Base-by-base conservation (phyloP, 176 grass and related monocot species). In the Secale cereale region DNA sequence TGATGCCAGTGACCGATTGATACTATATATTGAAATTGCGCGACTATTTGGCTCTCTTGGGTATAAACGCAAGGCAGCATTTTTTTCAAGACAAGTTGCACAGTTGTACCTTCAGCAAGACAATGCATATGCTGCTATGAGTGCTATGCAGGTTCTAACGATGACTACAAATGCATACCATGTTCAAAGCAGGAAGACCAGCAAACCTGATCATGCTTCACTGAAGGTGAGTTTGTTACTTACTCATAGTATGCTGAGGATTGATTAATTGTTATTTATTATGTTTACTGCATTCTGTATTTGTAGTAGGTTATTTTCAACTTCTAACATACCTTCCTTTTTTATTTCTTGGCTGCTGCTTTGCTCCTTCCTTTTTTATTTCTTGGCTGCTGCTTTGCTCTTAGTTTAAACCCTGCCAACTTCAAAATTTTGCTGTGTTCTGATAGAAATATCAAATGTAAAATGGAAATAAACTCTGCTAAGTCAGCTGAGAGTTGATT, bases 41-140 rank as follows among this genome's bases (percentile, higher is more conserved):
- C 95, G 97, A 86, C 86, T 99, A 78, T 99, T 99, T 86, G 97
- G 93, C 68, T 82, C 91, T 77, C 88, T 99, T 80, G 97, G 97
- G 20, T 99, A 99, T 89, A 89, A 87, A 52, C 91, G 97, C 65
- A 99, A 99, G 72, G 97, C 97, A 3, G 97, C 97, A 48, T 99
- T 99, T 85, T 99, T 99, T 83, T 99, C 97, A 72, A 94, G 97
- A 81, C 97, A 94, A 87, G 97, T 99, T 88, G 94, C 97, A 63
- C 97, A 96, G 68, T 86, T 99, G 65, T 99, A 99, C 81, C 89
- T 95, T 81, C 97, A 96, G 86, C 97, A 99, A 87, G 97, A 99
- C 83, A 96, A 92, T 76, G 75, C 85, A 57, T 94, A 86, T 59
- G 97, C 97, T 79, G 97, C 97, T 79, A 92, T 96, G 76, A 99